Evolutionary conservation across 768 basidiomycete species (phyloP).

Genomic region (Boletus patriciae): DNA sequence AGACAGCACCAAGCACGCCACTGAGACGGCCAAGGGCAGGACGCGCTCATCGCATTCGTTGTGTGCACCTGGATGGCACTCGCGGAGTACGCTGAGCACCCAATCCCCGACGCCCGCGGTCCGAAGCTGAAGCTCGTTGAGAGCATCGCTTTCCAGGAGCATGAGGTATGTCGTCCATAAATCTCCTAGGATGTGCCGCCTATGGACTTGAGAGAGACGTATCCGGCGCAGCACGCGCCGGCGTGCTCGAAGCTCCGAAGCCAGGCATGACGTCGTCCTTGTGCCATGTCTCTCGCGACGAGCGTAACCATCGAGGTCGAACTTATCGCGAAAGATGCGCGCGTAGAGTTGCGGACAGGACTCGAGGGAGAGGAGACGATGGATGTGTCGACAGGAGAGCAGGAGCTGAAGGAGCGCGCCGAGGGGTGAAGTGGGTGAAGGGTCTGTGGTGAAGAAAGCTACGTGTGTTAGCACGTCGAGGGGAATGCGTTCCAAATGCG

Average conservation of each 20-base stretch:
- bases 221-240: slow-evolving; percentile 50
- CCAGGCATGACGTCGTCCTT: slow-evolving; percentile 39
- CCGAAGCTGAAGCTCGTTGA: slow-evolving; percentile 48
- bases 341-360: slow-evolving; percentile 57
- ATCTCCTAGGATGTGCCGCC: slow-evolving; percentile 39
- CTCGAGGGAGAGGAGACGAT: slow-evolving; percentile 42
- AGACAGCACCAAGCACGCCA: slow-evolving; percentile 38
- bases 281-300: slow-evolving; percentile 34
- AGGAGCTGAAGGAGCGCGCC: slow-evolving; percentile 44
- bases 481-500: slow-evolving; percentile 50
- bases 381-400: slow-evolving; percentile 45
- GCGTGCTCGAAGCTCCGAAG: slow-evolving; percentile 49
- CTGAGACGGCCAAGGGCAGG: slow-evolving; percentile 30
- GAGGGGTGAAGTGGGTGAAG: slow-evolving; percentile 41
- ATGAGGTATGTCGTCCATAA: slow-evolving; percentile 60
- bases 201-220: slow-evolving; percentile 32
- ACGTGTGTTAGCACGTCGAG: slow-evolving; percentile 58
- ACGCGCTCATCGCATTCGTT: slow-evolving; percentile 14
- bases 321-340: slow-evolving; percentile 49
- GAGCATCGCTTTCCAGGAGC: slow-evolving; percentile 54
- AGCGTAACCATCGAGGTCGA: slow-evolving; percentile 39
- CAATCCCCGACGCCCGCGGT: slow-evolving; percentile 40
- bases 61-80: slow-evolving; percentile 10
- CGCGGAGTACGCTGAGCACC: slow-evolving; percentile 24
- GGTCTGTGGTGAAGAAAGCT: slow-evolving; percentile 46